phyloP scores from a whole-genome alignment of 805 yeast genomes.

The Isabelozyma rhagii region DNA sequence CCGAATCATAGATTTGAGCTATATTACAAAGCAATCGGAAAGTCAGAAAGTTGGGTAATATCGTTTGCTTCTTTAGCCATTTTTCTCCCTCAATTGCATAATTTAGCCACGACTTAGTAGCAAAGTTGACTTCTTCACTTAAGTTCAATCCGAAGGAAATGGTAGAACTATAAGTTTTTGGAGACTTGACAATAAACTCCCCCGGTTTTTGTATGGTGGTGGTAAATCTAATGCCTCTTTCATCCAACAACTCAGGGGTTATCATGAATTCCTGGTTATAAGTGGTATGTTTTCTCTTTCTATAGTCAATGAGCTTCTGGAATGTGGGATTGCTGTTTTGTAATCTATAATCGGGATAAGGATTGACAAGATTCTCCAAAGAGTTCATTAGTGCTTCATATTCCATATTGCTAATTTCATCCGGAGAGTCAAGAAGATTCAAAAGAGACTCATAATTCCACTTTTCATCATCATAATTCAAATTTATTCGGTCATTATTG shows the following conservation, averaged over 20 bases:
- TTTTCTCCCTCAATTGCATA: slow-evolving; percentile 45
- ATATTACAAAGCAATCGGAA: slow-evolving; percentile 48
- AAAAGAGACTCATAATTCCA: slow-evolving; percentile 18
- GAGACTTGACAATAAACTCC: slow-evolving; percentile 56
- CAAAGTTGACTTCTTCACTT: slow-evolving; percentile 56
- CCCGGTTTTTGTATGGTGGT: slow-evolving; percentile 59
- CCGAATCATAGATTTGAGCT: slow-evolving; percentile 38
- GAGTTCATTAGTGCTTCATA: slow-evolving; percentile 26
- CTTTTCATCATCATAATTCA: slow-evolving; percentile 13
- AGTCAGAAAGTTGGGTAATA: slow-evolving; percentile 52
- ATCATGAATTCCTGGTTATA: slow-evolving; percentile 46
- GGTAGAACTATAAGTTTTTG: slow-evolving; percentile 49
- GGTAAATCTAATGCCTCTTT: slow-evolving; percentile 46
- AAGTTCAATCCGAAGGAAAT: slow-evolving; percentile 56
- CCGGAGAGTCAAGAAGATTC: slow-evolving; percentile 11
- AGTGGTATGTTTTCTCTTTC: slow-evolving; percentile 6
- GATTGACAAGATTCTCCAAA: slow-evolving; percentile 28
- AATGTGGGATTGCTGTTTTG: slow-evolving; percentile 23
- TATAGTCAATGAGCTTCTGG: slow-evolving; percentile 19
- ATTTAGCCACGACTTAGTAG: slow-evolving; percentile 54
- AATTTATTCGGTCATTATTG: slow-evolving; percentile 10
- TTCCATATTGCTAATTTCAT: slow-evolving; percentile 14
- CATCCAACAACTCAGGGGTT: slow-evolving; percentile 47
- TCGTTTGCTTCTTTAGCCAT: slow-evolving; percentile 48
- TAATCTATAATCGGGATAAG: slow-evolving; percentile 27